phyloP scores from a whole-genome alignment of 306 rosid species.

The Begonia masoniana region DNA sequence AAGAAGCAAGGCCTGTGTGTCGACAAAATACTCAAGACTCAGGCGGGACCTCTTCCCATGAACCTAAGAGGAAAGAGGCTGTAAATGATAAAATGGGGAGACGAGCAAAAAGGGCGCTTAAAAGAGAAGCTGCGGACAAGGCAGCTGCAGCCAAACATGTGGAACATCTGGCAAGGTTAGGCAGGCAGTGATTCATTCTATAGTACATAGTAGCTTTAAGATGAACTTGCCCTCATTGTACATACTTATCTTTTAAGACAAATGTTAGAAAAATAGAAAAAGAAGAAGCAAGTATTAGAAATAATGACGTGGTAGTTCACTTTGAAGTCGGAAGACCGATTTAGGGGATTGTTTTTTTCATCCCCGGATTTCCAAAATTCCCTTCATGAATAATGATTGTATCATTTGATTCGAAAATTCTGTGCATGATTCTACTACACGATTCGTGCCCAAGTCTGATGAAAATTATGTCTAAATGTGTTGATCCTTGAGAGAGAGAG shows the following conservation, averaged over 20 bases:
- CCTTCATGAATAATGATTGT: too few relatives aligned
- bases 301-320: too few relatives aligned
- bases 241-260: not conserved
- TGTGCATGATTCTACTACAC: too few relatives aligned
- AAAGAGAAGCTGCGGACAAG: conserved; percentile 80
- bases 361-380: too few relatives aligned
- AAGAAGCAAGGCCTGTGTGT: conserved; percentile 53
- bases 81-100: conserved; percentile 37
- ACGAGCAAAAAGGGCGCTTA: conserved; percentile 72
- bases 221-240: not conserved
- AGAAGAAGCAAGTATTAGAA: too few relatives aligned
- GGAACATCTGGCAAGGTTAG: conserved; percentile 54
- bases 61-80: conserved; percentile 37
- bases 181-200: conserved; percentile 28
- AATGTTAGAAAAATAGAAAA: too few relatives aligned
- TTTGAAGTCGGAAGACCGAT: too few relatives aligned
- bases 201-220: conserved; percentile 2
- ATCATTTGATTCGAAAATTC: too few relatives aligned
- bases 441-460: too few relatives aligned
- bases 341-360: too few relatives aligned
- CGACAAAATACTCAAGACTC: conserved; percentile 29
- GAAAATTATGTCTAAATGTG: too few relatives aligned
- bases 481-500: too few relatives aligned
- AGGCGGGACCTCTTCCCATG: conserved; percentile 50
- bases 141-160: conserved; percentile 77